Percentiles rank a stretch among this genome's conserved stretches.
Evolutionary conservation across 2,329 filamentous ascomycete species (phyloP).

Genomic region (Penicillium sp.): DNA sequence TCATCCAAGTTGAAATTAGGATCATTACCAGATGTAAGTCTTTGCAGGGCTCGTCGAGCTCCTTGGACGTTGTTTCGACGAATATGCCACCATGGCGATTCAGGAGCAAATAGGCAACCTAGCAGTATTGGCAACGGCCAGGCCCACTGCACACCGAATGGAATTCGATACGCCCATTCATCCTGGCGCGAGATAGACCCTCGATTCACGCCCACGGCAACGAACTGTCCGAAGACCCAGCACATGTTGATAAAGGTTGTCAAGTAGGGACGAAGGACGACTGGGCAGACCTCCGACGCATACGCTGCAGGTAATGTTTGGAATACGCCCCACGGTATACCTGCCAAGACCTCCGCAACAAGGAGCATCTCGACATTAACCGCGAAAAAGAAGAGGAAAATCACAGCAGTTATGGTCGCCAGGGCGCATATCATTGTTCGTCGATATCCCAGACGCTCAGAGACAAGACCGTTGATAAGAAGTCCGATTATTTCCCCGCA

Average conservation of each 20-base stretch:
- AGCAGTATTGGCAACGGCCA: constrained; percentile 25
- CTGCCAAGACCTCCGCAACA: constrained; percentile 52
- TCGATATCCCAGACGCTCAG: constrained; percentile 35
- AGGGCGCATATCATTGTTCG: constrained; percentile 41
- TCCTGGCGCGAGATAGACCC: constrained; percentile 39
- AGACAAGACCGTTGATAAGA: constrained; percentile 32
- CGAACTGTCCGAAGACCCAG: constrained; percentile 48
- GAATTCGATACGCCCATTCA: constrained; percentile 37
- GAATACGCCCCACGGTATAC: constrained; percentile 54
- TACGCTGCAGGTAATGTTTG: constrained; percentile 49
- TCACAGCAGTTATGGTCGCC: constrained; percentile 45
- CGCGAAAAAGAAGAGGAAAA: constrained; percentile 54
- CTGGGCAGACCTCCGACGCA: constrained; percentile 47
- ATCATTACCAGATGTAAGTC: constrained; percentile 30
- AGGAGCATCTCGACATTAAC: constrained; percentile 47
- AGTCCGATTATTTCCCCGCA: constrained; percentile 33
- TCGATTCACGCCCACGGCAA: constrained; percentile 39
- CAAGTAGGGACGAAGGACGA: constrained; percentile 38
- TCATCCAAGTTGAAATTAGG: constrained; percentile 14
- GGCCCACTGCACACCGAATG: constrained; percentile 38
- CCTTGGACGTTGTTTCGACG: constrained; percentile 36
- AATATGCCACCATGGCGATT: constrained; percentile 42
- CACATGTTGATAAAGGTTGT: constrained; percentile 45
- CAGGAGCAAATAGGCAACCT: constrained; percentile 35
- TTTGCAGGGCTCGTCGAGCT: constrained; percentile 22